A percentile compares a stretch with the other conserved stretches of the same genome.
Evolutionary conservation across 306 rosid genomes (phyloP).

Genomic region (Sphenostylis stenocarpa): DNA sequence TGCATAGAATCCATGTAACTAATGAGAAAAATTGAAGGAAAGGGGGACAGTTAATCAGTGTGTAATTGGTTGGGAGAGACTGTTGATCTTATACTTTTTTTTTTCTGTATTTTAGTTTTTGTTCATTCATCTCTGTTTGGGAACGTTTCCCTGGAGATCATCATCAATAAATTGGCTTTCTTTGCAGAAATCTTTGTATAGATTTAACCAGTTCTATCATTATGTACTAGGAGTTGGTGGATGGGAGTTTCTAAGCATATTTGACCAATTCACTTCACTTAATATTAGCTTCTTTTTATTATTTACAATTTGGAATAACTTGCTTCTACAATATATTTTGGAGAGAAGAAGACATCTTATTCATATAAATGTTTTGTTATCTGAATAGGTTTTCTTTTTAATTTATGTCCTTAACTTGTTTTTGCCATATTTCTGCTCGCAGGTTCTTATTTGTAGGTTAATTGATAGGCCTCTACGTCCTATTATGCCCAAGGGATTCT

Average conservation of each 20-base stretch:
- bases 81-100: too few relatives aligned
- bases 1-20: background rate
- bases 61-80: background rate
- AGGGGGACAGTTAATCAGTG: background rate
- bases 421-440: slow-evolving; percentile 43
- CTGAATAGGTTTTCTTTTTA: slow-evolving; percentile 1
- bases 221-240: background rate
- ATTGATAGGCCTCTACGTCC: slow-evolving; percentile 98
- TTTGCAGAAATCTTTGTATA: too few relatives aligned
- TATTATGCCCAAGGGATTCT: slow-evolving; percentile 91
- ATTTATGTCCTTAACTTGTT: background rate
- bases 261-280: background rate
- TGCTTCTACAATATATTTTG: background rate
- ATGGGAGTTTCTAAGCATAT: background rate
- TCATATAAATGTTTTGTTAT: slow-evolving; percentile 7
- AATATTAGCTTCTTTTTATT: background rate
- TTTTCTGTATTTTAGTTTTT: too few relatives aligned
- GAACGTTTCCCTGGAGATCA: too few relatives aligned
- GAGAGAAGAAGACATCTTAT: slow-evolving; percentile 1
- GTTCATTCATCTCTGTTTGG: background rate
- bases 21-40: background rate
- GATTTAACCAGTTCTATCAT: background rate
- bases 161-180: too few relatives aligned
- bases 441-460: slow-evolving; percentile 98
- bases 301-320: background rate